Evolutionary conservation across 306 rosid species (phyloP).

Genomic region (Luffa aegyptiaca): DNA sequence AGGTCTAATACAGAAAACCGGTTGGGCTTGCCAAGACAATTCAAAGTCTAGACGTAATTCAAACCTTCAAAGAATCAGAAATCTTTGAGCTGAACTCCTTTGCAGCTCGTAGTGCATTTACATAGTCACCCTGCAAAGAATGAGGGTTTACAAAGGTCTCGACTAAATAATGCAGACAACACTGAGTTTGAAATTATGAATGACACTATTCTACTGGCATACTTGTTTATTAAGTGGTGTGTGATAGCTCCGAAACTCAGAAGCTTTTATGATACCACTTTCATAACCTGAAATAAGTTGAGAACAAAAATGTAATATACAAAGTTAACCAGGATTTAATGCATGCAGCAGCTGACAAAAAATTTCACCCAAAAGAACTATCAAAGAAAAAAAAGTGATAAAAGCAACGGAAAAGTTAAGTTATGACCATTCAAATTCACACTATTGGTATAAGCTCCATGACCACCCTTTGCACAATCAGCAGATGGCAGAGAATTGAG

Average conservation of each 20-base stretch:
- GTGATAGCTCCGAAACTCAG: constrained; percentile 95
- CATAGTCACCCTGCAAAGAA: constrained; percentile 71
- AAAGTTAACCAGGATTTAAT: background rate
- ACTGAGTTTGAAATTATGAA: background rate
- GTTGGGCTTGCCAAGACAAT: background rate
- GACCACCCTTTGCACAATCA: constrained; percentile 99
- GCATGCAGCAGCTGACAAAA: background rate
- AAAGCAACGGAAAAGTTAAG: constrained; percentile 11
- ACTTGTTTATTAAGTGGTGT: constrained; percentile 87
- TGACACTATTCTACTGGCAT: constrained; percentile 15
- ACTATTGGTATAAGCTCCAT: constrained; percentile 97
- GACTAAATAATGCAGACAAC: background rate
- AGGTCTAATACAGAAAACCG: background rate
- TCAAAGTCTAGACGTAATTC: background rate
- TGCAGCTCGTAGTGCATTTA: constrained; percentile 75
- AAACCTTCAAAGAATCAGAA: constrained; percentile 70
- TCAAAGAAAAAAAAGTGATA: background rate
- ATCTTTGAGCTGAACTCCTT: constrained; percentile 66
- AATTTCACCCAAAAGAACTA: background rate
- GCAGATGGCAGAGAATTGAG: constrained; percentile 93
- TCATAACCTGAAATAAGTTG: constrained; percentile 53
- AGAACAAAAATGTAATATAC: background rate
- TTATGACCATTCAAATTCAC: constrained; percentile 72
- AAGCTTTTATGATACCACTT: constrained; percentile 68
- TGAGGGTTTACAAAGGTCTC: constrained; percentile 8